These are phyloP conservation scores for Orbilia quercus DNA, from an alignment of 2,329 filamentous ascomycete genomes.

Conservation along the genomic window DNA sequence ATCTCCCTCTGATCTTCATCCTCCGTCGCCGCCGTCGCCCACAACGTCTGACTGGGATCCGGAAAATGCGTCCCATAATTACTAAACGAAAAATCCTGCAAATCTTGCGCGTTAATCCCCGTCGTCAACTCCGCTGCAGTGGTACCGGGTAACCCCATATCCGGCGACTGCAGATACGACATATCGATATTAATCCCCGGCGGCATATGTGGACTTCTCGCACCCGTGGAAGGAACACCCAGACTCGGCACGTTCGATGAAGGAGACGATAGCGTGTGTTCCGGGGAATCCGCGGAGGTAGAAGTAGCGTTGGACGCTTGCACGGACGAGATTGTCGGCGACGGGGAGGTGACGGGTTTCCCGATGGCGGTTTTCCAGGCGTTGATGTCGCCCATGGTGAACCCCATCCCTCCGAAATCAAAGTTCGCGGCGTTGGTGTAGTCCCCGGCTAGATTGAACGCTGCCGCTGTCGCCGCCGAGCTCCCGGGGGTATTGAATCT, in stretches of 20 bases:
- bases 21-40: slow-evolving; percentile 8
- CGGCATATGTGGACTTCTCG: slow-evolving; percentile 2
- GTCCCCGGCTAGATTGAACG: slow-evolving; percentile 39
- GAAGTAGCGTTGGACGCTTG: slow-evolving; percentile 15
- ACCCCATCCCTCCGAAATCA: slow-evolving; percentile 37
- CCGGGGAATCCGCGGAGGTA: slow-evolving; percentile 33
- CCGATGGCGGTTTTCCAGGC: slow-evolving; percentile 11
- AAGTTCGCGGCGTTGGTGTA: slow-evolving; percentile 50
- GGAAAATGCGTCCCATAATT: slow-evolving; percentile 45
- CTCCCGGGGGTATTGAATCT: slow-evolving; percentile 6
- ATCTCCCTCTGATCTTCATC: slow-evolving; percentile 24
- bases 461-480: slow-evolving; percentile 16
- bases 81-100: slow-evolving; percentile 48
- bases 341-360: slow-evolving; percentile 6
- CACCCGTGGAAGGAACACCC: background rate
- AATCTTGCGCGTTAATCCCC: slow-evolving; percentile 16
- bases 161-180: slow-evolving; percentile 16
- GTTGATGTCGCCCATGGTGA: slow-evolving; percentile 10
- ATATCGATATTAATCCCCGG: slow-evolving; percentile 44
- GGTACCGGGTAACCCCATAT: slow-evolving; percentile 21
- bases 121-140: background rate
- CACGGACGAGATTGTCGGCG: slow-evolving; percentile 31
- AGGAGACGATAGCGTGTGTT: slow-evolving; percentile 23
- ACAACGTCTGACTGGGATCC: slow-evolving; percentile 17
- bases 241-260: slow-evolving; percentile 12